Evolutionary conservation across 148 eudicot genomes (phyloP).

Genomic region (Arctostaphylos glauca): DNA sequence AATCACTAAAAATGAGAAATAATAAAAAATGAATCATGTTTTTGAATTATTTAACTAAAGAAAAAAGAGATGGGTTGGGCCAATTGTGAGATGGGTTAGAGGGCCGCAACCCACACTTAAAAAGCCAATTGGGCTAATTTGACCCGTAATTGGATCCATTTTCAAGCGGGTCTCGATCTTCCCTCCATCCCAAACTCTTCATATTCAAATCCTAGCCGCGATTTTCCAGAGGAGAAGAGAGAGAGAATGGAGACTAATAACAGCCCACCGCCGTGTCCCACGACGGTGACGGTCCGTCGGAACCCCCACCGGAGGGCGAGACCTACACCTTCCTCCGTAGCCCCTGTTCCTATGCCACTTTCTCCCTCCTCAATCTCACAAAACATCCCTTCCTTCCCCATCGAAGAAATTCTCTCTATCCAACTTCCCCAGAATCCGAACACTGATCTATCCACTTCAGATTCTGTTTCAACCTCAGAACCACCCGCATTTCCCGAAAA

Average conservation of each 20-base stretch:
- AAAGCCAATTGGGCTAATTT: too few species aligned
- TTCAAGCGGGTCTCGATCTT: too few species aligned
- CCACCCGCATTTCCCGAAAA: slow-evolving; percentile 21
- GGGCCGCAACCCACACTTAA: not conserved
- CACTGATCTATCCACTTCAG: not conserved
- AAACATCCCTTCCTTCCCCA: slow-evolving; percentile 37
- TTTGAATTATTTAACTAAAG: too few species aligned
- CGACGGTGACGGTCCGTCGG: slow-evolving; percentile 61
- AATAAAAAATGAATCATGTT: too few species aligned
- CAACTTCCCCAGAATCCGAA: slow-evolving; percentile 27
- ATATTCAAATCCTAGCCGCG: not conserved
- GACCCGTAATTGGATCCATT: too few species aligned
- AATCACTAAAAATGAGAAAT: too few species aligned
- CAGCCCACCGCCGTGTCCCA: slow-evolving; percentile 42
- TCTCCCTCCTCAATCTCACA: slow-evolving; percentile 14
- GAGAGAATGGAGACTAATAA: slow-evolving; percentile 16
- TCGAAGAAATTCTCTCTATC: slow-evolving; percentile 36
- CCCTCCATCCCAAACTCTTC: not conserved
- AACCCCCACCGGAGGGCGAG: slow-evolving; percentile 71
- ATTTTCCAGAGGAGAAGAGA: not conserved
- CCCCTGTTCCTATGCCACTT: slow-evolving; percentile 22
- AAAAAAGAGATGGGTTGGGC: not conserved
- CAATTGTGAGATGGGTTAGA: not conserved
- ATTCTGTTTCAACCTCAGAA: not conserved
- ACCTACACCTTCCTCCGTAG: slow-evolving; percentile 41